Conservation (phyloP, 2,329 filamentous ascomycete genomes). For the Arthroderma sp. region DNA sequence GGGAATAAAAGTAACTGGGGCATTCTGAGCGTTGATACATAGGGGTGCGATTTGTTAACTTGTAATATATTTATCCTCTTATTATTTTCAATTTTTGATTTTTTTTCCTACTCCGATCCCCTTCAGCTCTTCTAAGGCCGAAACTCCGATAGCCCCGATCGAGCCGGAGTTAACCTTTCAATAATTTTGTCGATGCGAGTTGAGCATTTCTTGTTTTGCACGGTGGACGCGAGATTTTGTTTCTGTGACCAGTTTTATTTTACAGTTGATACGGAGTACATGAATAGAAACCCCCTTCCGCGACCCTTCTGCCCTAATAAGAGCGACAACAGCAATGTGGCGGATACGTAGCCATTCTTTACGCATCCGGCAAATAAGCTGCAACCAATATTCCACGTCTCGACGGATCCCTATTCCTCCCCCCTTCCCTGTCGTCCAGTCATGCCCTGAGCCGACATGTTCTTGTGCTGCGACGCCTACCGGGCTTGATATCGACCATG, state of each 20-base stretch:
- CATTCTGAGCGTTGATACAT: neutral
- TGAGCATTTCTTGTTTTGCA: neutral
- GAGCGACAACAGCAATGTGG: neutral
- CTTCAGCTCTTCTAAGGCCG: neutral
- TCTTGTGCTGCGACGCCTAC: slow-evolving; percentile 58
- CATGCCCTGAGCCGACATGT: slow-evolving; percentile 67
- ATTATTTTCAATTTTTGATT: neutral
- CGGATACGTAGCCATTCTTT: neutral
- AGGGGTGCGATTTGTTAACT: neutral
- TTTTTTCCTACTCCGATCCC: too few relatives aligned
- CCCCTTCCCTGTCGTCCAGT: slow-evolving; percentile 38
- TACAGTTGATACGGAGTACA: neutral
- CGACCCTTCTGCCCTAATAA: too few relatives aligned
- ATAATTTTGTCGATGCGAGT: neutral
- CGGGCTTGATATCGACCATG: slow-evolving; percentile 62
- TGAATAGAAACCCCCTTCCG: neutral
- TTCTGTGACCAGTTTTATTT: neutral
- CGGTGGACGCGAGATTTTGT: neutral
- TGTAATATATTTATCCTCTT: neutral
- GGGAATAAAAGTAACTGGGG: neutral
- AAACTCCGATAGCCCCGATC: slow-evolving; percentile 8
- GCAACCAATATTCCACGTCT: slow-evolving; percentile 6
- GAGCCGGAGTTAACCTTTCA: neutral
- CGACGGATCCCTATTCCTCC: slow-evolving; percentile 27
- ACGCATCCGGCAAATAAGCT: neutral